Base-by-base conservation (phyloP, 176 grass and related monocot genomes). In the Rhynchospora breviuscula region DNA sequence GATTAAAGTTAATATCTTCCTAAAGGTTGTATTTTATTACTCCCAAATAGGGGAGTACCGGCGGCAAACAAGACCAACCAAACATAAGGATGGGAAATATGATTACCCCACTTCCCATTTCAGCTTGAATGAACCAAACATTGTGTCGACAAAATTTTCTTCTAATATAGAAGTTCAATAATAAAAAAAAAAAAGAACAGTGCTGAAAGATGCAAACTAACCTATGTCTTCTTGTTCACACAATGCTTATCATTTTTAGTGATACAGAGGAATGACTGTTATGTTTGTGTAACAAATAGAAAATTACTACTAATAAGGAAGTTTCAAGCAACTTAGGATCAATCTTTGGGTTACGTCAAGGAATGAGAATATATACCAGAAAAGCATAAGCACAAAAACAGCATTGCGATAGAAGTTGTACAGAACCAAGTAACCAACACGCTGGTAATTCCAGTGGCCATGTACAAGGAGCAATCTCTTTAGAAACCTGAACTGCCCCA, bases 381-480 rank as follows among this genome's bases (percentile, higher is more conserved):
- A 99, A 75, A 99, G 90, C 93, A 99, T 99, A 29, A 99, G 80
- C 47, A 99, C 97, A 68, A 99, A 99, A 22, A 99, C 97, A 79
- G 97, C 97, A 89, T 99, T 99, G 33, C 93, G 91, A 46, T 99
- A 96, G 80, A 99, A 99, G 80, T 99, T 99, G 88, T 99, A 99
- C 3, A 99, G 78, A 81, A 99, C 91, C 91, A 99, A 95, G 88
- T 99, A 96, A 29, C 93, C 97, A 49, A 99, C 88, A 31, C 97
- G 97, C 83, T 99, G 97, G 84, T 99, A 99, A 90, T 99, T 99
- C 97, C 97, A 99, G 85, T 99, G 97, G 7, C 97, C 97, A 0
- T 99, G 97, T 44, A 99, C 97, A 90, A 99, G 97, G 69, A 99
- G 97, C 84, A 99, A 92, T 90, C 97, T 93, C 78, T 99, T 99